These are phyloP conservation scores for Penicillium robsamsonii DNA, from an alignment of 495 filamentous ascomycete species.

Conservation along the genomic window DNA sequence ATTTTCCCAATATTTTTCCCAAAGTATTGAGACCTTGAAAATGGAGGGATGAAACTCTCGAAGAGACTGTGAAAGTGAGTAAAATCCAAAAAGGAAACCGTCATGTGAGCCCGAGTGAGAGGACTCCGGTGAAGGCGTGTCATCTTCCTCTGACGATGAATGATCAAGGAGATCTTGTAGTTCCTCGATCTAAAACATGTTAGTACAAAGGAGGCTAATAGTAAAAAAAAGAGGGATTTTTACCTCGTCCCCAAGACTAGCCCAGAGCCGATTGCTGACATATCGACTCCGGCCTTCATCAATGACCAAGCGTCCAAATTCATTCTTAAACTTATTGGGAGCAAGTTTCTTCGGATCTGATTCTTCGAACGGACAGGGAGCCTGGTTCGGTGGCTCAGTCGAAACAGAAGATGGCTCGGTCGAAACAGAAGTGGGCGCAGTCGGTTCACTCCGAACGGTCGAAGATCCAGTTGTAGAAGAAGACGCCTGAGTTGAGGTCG, in stretches of 20 bases:
- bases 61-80: slow-evolving; percentile 52
- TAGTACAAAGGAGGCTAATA: not conserved
- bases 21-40: slow-evolving; percentile 63
- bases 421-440: not conserved
- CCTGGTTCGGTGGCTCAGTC: slow-evolving; percentile 10
- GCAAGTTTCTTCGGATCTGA: slow-evolving; percentile 27
- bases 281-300: slow-evolving; percentile 81
- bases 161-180: slow-evolving; percentile 68
- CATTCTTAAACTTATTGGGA: slow-evolving; percentile 50
- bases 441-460: not conserved
- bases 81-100: slow-evolving; percentile 67
- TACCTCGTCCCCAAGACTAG: slow-evolving; percentile 84
- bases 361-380: slow-evolving; percentile 32
- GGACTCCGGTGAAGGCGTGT: slow-evolving; percentile 56
- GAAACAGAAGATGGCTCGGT: not conserved
- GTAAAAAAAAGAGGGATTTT: slow-evolving; percentile 5
- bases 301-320: slow-evolving; percentile 79
- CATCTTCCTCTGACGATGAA: slow-evolving; percentile 63
- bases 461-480: slow-evolving; percentile 7
- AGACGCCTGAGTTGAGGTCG: slow-evolving; percentile 8
- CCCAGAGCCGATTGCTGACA: slow-evolving; percentile 87
- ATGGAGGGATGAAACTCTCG: slow-evolving; percentile 53
- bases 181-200: slow-evolving; percentile 59
- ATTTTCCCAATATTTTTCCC: slow-evolving; percentile 67
- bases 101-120: slow-evolving; percentile 58